Evolutionary conservation across 371 early-diverging fungal species (phyloP).

Genomic region (Encephalitozoon romaleae): DNA sequence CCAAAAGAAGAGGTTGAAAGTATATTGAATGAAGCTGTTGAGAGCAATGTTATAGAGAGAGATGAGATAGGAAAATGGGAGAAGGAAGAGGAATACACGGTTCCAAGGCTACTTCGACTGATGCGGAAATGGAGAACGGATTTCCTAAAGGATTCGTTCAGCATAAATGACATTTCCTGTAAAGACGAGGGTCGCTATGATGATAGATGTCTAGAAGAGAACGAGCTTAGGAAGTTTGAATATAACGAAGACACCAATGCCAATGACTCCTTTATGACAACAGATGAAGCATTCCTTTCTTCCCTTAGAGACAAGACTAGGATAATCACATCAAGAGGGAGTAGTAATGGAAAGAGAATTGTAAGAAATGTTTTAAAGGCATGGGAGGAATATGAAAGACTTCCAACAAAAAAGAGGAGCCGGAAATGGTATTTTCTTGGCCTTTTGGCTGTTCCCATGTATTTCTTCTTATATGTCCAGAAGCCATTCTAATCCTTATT

Average conservation of each 20-base stretch:
- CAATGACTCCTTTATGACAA: neutral
- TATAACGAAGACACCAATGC: neutral
- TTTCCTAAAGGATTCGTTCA: neutral
- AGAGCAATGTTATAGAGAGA: neutral
- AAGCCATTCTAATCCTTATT: slow-evolving; percentile 4
- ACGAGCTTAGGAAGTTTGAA: neutral
- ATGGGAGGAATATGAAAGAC: neutral
- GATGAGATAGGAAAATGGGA: neutral
- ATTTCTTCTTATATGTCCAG: neutral
- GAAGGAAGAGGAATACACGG: neutral
- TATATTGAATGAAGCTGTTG: slow-evolving; percentile 5
- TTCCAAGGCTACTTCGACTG: neutral
- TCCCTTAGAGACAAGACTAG: neutral
- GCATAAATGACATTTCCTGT: slow-evolving; percentile 2
- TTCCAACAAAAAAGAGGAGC: neutral
- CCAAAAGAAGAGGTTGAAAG: slow-evolving; percentile 11
- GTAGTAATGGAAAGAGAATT: neutral
- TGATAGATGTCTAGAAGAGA: neutral
- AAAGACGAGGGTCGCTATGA: neutral
- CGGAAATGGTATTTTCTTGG: neutral
- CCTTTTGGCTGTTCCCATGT: neutral
- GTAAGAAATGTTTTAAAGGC: neutral
- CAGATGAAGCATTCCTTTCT: neutral
- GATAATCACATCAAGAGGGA: neutral
- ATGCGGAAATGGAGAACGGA: neutral